Conservation (phyloP, 1,284 basidiomycete species). For the Austroboletus rostrupii region DNA sequence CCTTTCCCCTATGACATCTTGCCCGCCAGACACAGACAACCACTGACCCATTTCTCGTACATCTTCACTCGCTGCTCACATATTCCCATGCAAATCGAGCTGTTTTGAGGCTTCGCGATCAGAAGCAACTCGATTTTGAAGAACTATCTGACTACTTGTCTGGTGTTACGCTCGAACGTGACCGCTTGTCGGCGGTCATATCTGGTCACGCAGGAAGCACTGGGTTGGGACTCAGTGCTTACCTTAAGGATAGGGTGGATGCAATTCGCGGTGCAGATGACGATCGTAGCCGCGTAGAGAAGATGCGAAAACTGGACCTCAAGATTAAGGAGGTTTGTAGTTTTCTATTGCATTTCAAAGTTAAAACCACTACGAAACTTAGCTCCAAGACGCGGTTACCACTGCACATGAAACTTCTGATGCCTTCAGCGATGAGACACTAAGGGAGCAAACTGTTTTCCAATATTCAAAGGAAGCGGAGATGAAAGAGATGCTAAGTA, state of each 20-base stretch:
- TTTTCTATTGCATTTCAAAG: background rate
- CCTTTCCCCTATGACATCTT: slow-evolving; percentile 3
- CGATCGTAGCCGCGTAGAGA: slow-evolving; percentile 87
- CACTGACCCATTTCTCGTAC: slow-evolving; percentile 83
- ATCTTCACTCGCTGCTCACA: slow-evolving; percentile 83
- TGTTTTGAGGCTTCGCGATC: slow-evolving; percentile 91
- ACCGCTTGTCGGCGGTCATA: slow-evolving; percentile 83
- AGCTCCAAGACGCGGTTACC: slow-evolving; percentile 95
- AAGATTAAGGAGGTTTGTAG: slow-evolving; percentile 88
- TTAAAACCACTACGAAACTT: slow-evolving; percentile 7
- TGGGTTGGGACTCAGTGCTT: slow-evolving; percentile 82
- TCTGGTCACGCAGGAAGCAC: slow-evolving; percentile 77
- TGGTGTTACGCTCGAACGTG: slow-evolving; percentile 86
- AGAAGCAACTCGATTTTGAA: slow-evolving; percentile 98
- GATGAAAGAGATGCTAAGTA: slow-evolving; percentile 91
- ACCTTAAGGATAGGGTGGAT: slow-evolving; percentile 93
- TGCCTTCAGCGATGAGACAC: slow-evolving; percentile 91
- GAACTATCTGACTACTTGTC: slow-evolving; percentile 95
- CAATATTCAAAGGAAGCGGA: slow-evolving; percentile 88
- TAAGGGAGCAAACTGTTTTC: slow-evolving; percentile 88
- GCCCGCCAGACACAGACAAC: slow-evolving; percentile 70
- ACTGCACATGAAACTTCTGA: slow-evolving; percentile 93
- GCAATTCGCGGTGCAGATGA: slow-evolving; percentile 89
- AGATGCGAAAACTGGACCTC: slow-evolving; percentile 86
- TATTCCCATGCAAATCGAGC: slow-evolving; percentile 89